phyloP scores from a whole-genome alignment of 352 stramenopile genomes.

The Halophytophthora polymorphica region DNA sequence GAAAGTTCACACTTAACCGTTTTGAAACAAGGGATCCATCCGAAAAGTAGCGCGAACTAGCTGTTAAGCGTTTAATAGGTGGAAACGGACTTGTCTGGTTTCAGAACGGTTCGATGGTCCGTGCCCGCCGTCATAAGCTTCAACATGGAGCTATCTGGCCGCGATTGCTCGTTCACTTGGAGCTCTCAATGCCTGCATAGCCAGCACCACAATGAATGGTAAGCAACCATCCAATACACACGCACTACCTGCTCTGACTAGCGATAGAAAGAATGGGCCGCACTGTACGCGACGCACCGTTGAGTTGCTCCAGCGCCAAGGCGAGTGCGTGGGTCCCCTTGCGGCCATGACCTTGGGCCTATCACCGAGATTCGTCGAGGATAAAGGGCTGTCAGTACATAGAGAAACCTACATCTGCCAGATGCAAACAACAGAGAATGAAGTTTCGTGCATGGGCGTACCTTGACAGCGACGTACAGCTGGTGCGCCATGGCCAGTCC shows the following conservation, averaged over 20 bases:
- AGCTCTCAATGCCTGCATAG: neutral
- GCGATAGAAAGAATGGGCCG: neutral
- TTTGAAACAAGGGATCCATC: too few relatives aligned
- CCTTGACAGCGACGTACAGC: conserved; percentile 83
- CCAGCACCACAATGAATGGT: neutral
- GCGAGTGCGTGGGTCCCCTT: conserved; percentile 87
- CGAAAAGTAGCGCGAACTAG: too few relatives aligned
- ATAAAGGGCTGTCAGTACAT: neutral
- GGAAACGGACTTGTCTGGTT: too few relatives aligned
- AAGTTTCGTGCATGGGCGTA: too few relatives aligned
- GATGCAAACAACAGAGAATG: neutral
- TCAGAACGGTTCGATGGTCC: too few relatives aligned
- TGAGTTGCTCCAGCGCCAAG: conserved; percentile 85
- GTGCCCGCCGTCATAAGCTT: too few relatives aligned
- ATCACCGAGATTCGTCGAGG: neutral
- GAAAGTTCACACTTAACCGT: too few relatives aligned
- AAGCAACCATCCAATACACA: neutral
- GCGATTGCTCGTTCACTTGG: too few relatives aligned
- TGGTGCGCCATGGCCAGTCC: conserved; percentile 86
- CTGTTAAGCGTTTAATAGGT: too few relatives aligned
- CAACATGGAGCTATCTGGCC: too few relatives aligned
- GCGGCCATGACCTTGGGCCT: conserved; percentile 78
- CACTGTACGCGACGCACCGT: conserved; percentile 30
- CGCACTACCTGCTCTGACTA: neutral
- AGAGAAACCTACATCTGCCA: too few relatives aligned